These are phyloP conservation scores for Metschnikowia colocasiae DNA, from an alignment of 805 yeast species.

Conservation along the genomic window DNA sequence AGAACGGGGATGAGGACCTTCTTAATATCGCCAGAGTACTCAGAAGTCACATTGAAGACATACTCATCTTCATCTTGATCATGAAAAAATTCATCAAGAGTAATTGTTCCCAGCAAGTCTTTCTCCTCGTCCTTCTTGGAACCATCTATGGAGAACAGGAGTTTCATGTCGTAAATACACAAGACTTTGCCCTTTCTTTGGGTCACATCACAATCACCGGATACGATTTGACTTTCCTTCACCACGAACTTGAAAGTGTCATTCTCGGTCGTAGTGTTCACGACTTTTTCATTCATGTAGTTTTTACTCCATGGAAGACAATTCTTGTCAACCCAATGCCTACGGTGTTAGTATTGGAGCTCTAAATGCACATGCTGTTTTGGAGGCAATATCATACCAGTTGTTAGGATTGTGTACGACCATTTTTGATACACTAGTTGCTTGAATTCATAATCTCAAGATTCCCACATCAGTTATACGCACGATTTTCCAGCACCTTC, in stretches of 20 bases:
- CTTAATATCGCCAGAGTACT: slow-evolving; percentile 41
- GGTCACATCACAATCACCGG: slow-evolving; percentile 79
- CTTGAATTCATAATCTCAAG: not conserved
- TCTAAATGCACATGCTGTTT: not conserved
- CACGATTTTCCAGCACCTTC: slow-evolving; percentile 5
- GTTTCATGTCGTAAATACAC: slow-evolving; percentile 65
- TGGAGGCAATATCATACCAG: slow-evolving; percentile 41
- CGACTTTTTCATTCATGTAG: slow-evolving; percentile 43
- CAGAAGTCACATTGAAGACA: slow-evolving; percentile 43
- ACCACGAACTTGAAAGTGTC: slow-evolving; percentile 28
- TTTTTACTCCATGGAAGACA: slow-evolving; percentile 61
- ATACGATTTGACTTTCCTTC: slow-evolving; percentile 38
- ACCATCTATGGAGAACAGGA: slow-evolving; percentile 43
- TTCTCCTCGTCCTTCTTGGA: slow-evolving; percentile 38
- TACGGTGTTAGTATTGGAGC: slow-evolving; percentile 21
- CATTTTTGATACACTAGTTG: slow-evolving; percentile 31
- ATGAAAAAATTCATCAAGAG: slow-evolving; percentile 68
- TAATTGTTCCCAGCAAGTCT: slow-evolving; percentile 40
- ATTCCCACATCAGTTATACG: not conserved
- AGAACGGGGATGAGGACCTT: slow-evolving; percentile 51
- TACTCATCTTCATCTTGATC: slow-evolving; percentile 71
- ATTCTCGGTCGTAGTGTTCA: slow-evolving; percentile 24
- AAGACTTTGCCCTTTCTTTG: slow-evolving; percentile 80
- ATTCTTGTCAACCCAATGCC: slow-evolving; percentile 73
- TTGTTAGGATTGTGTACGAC: slow-evolving; percentile 70